Percentiles rank a stretch among this genome's conserved stretches.
These are phyloP conservation scores for Verticillium zaregamsianum DNA, from an alignment of 2,329 filamentous ascomycete genomes.

Conservation along the genomic window DNA sequence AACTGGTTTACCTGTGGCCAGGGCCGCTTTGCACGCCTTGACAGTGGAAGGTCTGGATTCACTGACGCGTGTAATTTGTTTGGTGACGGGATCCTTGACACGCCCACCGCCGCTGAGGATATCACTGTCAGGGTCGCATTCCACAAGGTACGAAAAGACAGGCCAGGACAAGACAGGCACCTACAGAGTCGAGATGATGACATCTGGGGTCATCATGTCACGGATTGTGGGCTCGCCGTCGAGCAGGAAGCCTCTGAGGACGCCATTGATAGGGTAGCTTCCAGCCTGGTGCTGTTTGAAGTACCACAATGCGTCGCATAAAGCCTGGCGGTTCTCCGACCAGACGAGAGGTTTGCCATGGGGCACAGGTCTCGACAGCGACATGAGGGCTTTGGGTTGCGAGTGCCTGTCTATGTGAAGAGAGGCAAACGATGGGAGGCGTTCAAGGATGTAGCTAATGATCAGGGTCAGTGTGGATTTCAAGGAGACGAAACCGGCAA, in stretches of 20 bases:
- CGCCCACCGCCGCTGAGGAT: conserved; percentile 49
- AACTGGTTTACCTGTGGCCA: conserved; percentile 43
- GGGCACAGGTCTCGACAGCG: neutral
- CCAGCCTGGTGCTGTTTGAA: conserved; percentile 59
- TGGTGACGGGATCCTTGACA: conserved; percentile 35
- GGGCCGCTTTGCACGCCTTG: conserved; percentile 39
- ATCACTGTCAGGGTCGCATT: neutral
- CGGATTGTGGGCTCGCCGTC: conserved; percentile 49
- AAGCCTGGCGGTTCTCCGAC: conserved; percentile 51
- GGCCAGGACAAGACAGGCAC: conserved; percentile 17
- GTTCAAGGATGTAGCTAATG: too few species aligned
- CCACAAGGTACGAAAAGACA: too few species aligned
- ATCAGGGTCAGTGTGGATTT: too few species aligned
- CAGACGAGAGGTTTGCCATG: conserved; percentile 36
- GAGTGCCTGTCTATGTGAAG: neutral
- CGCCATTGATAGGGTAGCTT: conserved; percentile 43
- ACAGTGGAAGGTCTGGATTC: conserved; percentile 11
- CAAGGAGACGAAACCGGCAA: too few species aligned
- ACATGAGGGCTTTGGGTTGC: neutral
- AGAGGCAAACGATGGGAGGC: neutral
- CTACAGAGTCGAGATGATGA: conserved; percentile 61
- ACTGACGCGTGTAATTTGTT: conserved; percentile 14
- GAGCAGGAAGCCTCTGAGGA: conserved; percentile 55
- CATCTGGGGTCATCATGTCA: conserved; percentile 55
- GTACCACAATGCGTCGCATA: conserved; percentile 62